Percentiles rank a stretch among this genome's conserved stretches.
Evolutionary conservation across 805 yeast species (phyloP).

Genomic region (Cyberlindnera samutprakarnensis): DNA sequence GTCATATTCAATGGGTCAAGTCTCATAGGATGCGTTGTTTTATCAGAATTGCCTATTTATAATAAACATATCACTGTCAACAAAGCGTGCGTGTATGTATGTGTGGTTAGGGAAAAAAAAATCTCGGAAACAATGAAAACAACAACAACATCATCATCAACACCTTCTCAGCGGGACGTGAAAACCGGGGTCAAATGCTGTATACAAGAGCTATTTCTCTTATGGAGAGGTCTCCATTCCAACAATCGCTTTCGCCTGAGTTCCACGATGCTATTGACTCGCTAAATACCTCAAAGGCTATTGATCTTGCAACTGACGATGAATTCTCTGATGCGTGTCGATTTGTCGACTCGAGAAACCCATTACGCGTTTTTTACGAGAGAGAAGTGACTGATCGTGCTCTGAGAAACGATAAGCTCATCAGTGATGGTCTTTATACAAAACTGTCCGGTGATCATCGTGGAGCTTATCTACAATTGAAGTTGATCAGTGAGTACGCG

Average conservation of each 20-base stretch:
- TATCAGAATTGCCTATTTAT: too few species aligned
- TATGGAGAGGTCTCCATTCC: slow-evolving; percentile 17
- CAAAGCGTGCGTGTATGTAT: too few species aligned
- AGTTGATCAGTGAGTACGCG: slow-evolving; percentile 17
- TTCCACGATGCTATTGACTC: slow-evolving; percentile 2
- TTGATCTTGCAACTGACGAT: slow-evolving; percentile 1
- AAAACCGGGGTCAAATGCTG: not conserved
- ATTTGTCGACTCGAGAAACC: slow-evolving; percentile 3
- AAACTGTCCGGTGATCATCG: slow-evolving; percentile 9
- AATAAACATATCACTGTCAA: too few species aligned
- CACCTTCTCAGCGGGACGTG: not conserved
- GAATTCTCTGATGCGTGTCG: slow-evolving; percentile 12
- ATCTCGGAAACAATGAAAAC: not conserved
- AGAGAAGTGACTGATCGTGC: slow-evolving; percentile 2
- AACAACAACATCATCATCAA: not conserved
- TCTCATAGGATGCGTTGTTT: too few species aligned
- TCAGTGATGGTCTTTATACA: slow-evolving; percentile 9
- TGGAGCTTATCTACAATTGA: slow-evolving; percentile 13
- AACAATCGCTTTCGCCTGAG: slow-evolving; percentile 9
- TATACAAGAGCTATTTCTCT: slow-evolving; percentile 2
- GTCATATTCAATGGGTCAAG: too few species aligned
- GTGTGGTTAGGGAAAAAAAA: too few species aligned
- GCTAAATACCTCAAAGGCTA: slow-evolving; percentile 5
- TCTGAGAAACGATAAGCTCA: not conserved
- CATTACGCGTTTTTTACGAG: slow-evolving; percentile 1